A percentile compares a stretch with the other conserved stretches of the same genome.
Evolutionary conservation across 495 filamentous ascomycete species (phyloP).

Genomic region (Lichina pygmaea): DNA sequence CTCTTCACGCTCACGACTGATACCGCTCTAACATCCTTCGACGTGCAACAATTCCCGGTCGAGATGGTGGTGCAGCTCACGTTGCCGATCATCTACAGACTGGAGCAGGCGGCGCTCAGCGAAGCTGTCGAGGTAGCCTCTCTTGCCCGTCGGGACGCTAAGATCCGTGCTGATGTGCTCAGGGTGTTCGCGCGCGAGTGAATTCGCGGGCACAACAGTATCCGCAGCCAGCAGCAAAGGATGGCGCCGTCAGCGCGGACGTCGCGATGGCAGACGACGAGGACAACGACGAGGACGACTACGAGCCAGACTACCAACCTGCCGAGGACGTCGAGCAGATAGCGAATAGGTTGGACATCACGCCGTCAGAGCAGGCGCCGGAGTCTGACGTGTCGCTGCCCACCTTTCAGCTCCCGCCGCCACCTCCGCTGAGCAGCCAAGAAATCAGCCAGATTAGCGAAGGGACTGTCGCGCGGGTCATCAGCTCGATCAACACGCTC

Average conservation of each 20-base stretch:
- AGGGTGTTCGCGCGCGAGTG: conserved; percentile 1
- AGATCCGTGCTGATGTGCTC: neutral
- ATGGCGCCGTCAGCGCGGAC: too few relatives aligned
- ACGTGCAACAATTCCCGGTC: conserved; percentile 49
- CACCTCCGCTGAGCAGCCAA: conserved; percentile 27
- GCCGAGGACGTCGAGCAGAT: conserved; percentile 48
- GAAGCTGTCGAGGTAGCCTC: conserved; percentile 30
- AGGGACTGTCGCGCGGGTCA: conserved; percentile 44
- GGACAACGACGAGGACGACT: conserved; percentile 72
- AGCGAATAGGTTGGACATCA: conserved; percentile 39
- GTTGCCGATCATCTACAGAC: conserved; percentile 34
- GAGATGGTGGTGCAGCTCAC: conserved; percentile 53
- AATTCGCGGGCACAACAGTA: conserved; percentile 15
- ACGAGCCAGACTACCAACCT: conserved; percentile 59
- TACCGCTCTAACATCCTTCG: conserved; percentile 42
- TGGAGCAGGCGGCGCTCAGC: conserved; percentile 35
- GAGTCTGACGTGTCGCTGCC: conserved; percentile 30
- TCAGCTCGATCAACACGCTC: conserved; percentile 42
- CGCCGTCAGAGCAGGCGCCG: conserved; percentile 21
- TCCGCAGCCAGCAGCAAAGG: conserved; percentile 11
- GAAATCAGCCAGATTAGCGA: conserved; percentile 40
- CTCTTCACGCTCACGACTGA: conserved; percentile 67
- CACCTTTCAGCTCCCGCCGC: conserved; percentile 46
- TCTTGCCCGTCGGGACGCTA: neutral
- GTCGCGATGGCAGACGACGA: conserved; percentile 17